Evolutionary conservation across 2,329 filamentous ascomycete species (phyloP).

Genomic region (Fusarium sp.): DNA sequence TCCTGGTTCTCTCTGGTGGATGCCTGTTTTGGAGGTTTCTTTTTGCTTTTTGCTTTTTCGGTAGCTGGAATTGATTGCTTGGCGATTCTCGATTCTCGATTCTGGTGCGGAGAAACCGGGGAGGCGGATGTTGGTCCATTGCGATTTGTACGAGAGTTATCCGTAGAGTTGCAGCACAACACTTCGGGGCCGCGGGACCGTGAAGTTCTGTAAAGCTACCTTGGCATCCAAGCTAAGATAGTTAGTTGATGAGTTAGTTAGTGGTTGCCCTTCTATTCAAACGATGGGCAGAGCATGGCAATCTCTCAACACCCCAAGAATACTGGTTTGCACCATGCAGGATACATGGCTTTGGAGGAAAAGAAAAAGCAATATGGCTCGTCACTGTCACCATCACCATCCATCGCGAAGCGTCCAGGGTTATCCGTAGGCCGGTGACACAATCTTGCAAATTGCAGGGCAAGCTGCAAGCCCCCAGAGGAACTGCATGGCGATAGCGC

Average conservation of each 20-base stretch:
- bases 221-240: neutral
- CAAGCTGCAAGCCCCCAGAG: neutral
- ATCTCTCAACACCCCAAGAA: too few species aligned
- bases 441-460: neutral
- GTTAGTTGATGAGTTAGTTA: neutral
- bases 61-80: slow-evolving; percentile 1
- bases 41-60: neutral
- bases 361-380: neutral
- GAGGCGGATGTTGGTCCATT: neutral
- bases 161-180: neutral
- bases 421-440: neutral
- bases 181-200: neutral
- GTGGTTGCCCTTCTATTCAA: too few species aligned
- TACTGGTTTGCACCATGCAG: neutral
- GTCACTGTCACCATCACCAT: neutral
- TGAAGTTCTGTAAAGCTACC: neutral
- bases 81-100: neutral
- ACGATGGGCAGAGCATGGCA: too few species aligned
- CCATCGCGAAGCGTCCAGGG: neutral
- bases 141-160: neutral
- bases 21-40: neutral
- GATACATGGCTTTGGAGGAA: neutral
- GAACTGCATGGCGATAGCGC: neutral
- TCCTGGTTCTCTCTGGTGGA: slow-evolving; percentile 4
- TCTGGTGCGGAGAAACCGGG: neutral